A percentile compares a stretch with the other conserved stretches of the same genome.
phyloP scores from a whole-genome alignment of 768 basidiomycete genomes.

The Aureoboletus auriporus region DNA sequence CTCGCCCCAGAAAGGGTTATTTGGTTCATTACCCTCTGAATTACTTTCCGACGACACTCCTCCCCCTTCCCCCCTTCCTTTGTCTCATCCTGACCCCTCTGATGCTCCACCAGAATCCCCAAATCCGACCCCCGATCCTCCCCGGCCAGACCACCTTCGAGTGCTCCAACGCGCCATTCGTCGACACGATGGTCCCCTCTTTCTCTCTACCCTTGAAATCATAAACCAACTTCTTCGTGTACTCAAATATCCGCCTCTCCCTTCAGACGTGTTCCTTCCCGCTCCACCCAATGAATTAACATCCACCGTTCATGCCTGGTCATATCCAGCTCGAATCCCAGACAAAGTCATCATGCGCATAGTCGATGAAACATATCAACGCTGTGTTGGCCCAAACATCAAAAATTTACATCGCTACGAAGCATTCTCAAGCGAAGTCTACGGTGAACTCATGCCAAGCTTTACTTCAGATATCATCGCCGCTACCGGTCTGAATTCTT shows the following conservation, averaged over 20 bases:
- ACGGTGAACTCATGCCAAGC: slow-evolving; percentile 84
- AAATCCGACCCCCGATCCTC: slow-evolving; percentile 10
- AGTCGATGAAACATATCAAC: slow-evolving; percentile 89
- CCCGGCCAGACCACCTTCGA: slow-evolving; percentile 43
- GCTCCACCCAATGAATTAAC: slow-evolving; percentile 46
- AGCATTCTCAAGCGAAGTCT: slow-evolving; percentile 81
- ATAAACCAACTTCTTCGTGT: slow-evolving; percentile 60
- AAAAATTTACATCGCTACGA: slow-evolving; percentile 74
- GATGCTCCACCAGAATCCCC: slow-evolving; percentile 24
- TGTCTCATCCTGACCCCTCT: slow-evolving; percentile 29
- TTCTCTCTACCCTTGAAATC: slow-evolving; percentile 54
- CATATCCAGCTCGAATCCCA: slow-evolving; percentile 45
- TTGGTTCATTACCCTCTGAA: slow-evolving; percentile 60
- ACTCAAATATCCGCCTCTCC: slow-evolving; percentile 63
- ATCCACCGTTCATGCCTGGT: slow-evolving; percentile 45
- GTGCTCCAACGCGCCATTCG: slow-evolving; percentile 68
- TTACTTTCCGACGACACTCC: slow-evolving; percentile 21
- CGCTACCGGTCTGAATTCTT: slow-evolving; percentile 47
- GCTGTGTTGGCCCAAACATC: slow-evolving; percentile 89
- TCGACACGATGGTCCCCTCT: slow-evolving; percentile 66
- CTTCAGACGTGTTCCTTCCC: slow-evolving; percentile 47
- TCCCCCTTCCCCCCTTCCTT: slow-evolving; percentile 35
- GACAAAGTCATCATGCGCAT: slow-evolving; percentile 68
- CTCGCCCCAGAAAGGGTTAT: slow-evolving; percentile 56
- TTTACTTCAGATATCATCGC: slow-evolving; percentile 56